Evolutionary conservation across 1,139 yeast species (phyloP).

Genomic region (Suhomyces maxii): DNA sequence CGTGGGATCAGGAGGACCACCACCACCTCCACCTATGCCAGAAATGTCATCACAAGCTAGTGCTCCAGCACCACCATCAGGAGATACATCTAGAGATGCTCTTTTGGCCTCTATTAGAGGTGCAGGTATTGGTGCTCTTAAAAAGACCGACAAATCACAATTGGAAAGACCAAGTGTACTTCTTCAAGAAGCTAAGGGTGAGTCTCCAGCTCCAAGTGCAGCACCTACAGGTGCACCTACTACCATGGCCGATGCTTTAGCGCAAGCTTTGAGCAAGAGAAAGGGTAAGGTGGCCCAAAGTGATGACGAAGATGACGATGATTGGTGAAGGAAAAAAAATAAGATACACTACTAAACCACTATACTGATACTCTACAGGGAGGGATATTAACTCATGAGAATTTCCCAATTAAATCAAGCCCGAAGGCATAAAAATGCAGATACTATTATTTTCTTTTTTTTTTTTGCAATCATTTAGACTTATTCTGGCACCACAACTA

Average conservation of each 20-base stretch:
- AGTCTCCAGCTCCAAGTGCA: constrained; percentile 31
- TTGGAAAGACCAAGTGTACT: constrained; percentile 75
- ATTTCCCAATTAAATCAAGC: too few relatives aligned
- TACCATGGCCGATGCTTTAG: constrained; percentile 80
- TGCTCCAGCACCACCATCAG: constrained; percentile 24
- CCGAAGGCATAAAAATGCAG: too few relatives aligned
- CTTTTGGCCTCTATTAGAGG: constrained; percentile 82
- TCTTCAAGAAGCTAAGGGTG: constrained; percentile 72
- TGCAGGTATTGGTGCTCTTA: constrained; percentile 67
- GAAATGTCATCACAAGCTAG: not conserved
- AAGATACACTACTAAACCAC: not conserved
- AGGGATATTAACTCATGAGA: too few relatives aligned
- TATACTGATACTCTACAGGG: too few relatives aligned
- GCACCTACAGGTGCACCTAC: constrained; percentile 52
- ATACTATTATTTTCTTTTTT: too few relatives aligned
- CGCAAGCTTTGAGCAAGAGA: constrained; percentile 79
- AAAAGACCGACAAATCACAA: constrained; percentile 79
- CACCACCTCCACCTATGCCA: constrained; percentile 27
- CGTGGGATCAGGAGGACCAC: constrained; percentile 7
- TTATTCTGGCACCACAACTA: too few relatives aligned
- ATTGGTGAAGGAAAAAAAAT: constrained; percentile 45
- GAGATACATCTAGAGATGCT: constrained; percentile 72
- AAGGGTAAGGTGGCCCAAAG: constrained; percentile 80
- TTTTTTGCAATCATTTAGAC: too few relatives aligned
- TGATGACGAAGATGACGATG: constrained; percentile 85